Evolutionary conservation across 1,139 yeast species (phyloP), one percentile per base, ranked within the genome.

Genomic region (Eremothecium sinecaudum): DNA sequence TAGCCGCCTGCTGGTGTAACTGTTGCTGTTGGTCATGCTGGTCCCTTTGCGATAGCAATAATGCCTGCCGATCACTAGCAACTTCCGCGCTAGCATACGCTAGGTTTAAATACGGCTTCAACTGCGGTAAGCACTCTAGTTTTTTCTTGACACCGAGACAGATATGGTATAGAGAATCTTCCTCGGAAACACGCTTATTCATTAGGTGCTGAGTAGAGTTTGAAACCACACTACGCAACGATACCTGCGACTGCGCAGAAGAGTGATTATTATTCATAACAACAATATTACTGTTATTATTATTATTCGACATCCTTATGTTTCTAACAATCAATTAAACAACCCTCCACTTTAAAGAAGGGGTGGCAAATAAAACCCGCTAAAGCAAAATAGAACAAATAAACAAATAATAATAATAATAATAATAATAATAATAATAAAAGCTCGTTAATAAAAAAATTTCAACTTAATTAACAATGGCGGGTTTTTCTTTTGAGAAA

Each of bases 151-250:
- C 63, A 12, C 65, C 61, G 25, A 69, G 59, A 53, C 94, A 80
- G 37, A 81, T 73, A 54, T 78, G 80, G 58, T 73, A 84, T 25
- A 87, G 63, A 31, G 93, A 87, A 41, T 79, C 86, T 39, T 69
- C 66, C 16, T 77, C 73, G 16, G 69, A 62, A n/a, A 81, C 81
- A 40, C 69, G 71, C 43, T 70, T 68, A 58, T 82, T 82, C 70
- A 82, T 67, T 12, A 67, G 56, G 48, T 63, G 51, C 16, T 43
- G 46, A 24, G 43, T 38, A 12, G 45, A 34, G 50, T 56, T 36
- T 63, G 63, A 32, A 58, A 60, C 35, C 55, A 63, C 38, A 67
- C 54, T 10, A 75, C 76, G 19, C 69, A 41, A 36, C 10, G 44
- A 38, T 10, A 35, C 35, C 14, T 34, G 35, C 12, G 43, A 40